Evolutionary conservation across 768 basidiomycete species (phyloP), one percentile per base, ranked within the genome.

Genomic region (Chalciporus piperatus): DNA sequence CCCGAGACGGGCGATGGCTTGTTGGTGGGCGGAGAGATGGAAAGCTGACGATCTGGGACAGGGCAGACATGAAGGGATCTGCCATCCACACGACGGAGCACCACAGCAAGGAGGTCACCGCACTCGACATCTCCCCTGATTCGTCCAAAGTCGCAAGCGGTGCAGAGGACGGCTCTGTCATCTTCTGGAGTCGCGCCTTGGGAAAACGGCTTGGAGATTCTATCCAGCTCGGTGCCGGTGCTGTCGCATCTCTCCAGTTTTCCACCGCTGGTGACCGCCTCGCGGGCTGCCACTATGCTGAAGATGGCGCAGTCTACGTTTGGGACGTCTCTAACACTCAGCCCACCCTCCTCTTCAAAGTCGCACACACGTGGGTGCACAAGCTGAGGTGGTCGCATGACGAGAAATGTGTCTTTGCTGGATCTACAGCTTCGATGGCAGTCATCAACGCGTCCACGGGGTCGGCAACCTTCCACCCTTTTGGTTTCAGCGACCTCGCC

Each of bases 61-160:
- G 27, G 27, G 9, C 7, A 5, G 4, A 22, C 22, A 22, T 22
- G 22, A 4, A 4, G 22, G 22, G 22, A 22, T 2, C 22, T 22
- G 22, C 9, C 27, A 9, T 27, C 27, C 27, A 27, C 7, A 27
- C 27, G 6, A 7, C 27, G 27, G 9, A 27, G 27, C 9, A 9
- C 27, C 27, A 6, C 27, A 27, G 9, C 27, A 27, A 9, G 7
- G 27, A 43, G 19, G 27, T 53, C 35, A 19, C 52, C 19, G 41
- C 49, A 2, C 52, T 53, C 25, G 52, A 51, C 22, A 42, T 43
- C 20, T 51, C 52, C 4, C 19, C 28, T 1, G 41, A 51, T 41
- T 53, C 49, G 20, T 32, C 17, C 2, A 39, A 4, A 20, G n/a
- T 44, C 23, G 52, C 27, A 7, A 27, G 27, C 22, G 22, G 22